Percentiles rank a stretch among this genome's conserved stretches.
Evolutionary conservation across 148 eudicot species (phyloP).

Genomic region (Diospyros kaki): DNA sequence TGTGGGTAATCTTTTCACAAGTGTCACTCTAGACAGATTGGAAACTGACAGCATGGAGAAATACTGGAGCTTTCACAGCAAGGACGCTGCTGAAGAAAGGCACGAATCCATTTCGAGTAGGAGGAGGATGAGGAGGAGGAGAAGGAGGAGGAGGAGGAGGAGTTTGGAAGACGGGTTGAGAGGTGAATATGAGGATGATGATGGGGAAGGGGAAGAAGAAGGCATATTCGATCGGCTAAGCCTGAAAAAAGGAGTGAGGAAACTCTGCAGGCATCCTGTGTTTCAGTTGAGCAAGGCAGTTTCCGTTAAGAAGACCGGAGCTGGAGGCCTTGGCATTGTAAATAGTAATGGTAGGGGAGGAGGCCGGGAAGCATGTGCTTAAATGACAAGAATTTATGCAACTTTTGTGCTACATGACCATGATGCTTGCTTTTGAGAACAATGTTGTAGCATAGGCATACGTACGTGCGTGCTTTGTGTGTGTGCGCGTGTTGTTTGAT

Average conservation of each 20-base stretch:
- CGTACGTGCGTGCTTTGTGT: no score
- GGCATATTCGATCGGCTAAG: constrained; percentile 49
- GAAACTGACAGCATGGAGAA: constrained; percentile 37
- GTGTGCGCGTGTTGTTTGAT: constrained; percentile 1
- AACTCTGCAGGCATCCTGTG: constrained; percentile 64
- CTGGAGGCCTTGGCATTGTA: constrained; percentile 38
- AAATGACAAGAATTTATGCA: neutral
- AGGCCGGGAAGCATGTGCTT: constrained; percentile 17
- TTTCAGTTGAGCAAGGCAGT: constrained; percentile 58
- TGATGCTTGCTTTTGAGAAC: neutral
- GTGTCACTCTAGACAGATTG: constrained; percentile 33
- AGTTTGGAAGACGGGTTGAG: constrained; percentile 15
- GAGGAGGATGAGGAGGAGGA: constrained; percentile 8
- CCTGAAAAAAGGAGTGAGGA: constrained; percentile 58
- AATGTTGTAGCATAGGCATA: neutral
- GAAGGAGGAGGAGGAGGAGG: constrained; percentile 15
- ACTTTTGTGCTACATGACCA: neutral
- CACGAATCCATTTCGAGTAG: constrained; percentile 15
- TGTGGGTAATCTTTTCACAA: constrained; percentile 22
- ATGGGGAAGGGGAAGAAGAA: constrained; percentile 26
- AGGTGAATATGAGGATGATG: constrained; percentile 26
- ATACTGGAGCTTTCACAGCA: constrained; percentile 29
- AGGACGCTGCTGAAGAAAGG: constrained; percentile 21
- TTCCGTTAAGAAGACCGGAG: constrained; percentile 34
- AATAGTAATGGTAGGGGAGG: constrained; percentile 29